phyloP scores from a whole-genome alignment of 2,329 filamentous ascomycete genomes.

The Cladosporium phlei region DNA sequence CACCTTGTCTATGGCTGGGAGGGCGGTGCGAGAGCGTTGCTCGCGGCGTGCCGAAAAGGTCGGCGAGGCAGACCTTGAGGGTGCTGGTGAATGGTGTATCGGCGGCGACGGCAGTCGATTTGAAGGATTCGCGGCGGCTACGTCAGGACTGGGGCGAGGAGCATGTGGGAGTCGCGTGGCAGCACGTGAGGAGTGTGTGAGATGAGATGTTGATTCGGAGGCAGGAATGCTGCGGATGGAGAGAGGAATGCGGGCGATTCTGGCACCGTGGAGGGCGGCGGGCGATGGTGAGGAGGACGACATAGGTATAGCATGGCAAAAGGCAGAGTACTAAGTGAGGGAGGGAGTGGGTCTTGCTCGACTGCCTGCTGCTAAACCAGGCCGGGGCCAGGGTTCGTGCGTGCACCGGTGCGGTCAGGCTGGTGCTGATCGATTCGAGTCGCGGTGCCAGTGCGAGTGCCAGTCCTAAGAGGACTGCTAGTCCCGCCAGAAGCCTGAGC shows the following conservation, averaged over 20 bases:
- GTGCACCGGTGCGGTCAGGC: slow-evolving; percentile 6
- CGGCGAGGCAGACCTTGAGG: not conserved
- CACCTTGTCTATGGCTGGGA: slow-evolving; percentile 24
- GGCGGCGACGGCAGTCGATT: not conserved
- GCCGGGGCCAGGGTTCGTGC: slow-evolving; percentile 11
- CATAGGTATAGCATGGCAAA: not conserved
- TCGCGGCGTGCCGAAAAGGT: slow-evolving; percentile 4
- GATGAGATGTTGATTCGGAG: not conserved
- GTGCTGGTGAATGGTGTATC: too few relatives aligned
- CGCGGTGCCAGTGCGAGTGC: too few relatives aligned
- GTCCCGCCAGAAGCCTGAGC: not conserved
- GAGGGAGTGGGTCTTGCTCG: slow-evolving; percentile 1
- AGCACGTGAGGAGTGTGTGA: slow-evolving; percentile 6
- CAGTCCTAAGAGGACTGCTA: too few relatives aligned
- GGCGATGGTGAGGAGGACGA: slow-evolving; percentile 5
- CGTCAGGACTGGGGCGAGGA: slow-evolving; percentile 1
- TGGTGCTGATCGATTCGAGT: slow-evolving; percentile 10
- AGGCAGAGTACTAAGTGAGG: not conserved
- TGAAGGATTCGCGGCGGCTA: slow-evolving; percentile 1
- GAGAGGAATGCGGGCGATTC: slow-evolving; percentile 6
- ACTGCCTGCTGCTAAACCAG: slow-evolving; percentile 2
- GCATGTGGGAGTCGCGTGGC: slow-evolving; percentile 9
- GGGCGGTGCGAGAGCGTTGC: slow-evolving; percentile 9
- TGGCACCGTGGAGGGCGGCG: not conserved
- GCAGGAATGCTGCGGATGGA: slow-evolving; percentile 4